Evolutionary conservation across 495 filamentous ascomycete genomes (phyloP), one percentile per base, ranked within the genome.

Genomic region (Podospora conica): DNA sequence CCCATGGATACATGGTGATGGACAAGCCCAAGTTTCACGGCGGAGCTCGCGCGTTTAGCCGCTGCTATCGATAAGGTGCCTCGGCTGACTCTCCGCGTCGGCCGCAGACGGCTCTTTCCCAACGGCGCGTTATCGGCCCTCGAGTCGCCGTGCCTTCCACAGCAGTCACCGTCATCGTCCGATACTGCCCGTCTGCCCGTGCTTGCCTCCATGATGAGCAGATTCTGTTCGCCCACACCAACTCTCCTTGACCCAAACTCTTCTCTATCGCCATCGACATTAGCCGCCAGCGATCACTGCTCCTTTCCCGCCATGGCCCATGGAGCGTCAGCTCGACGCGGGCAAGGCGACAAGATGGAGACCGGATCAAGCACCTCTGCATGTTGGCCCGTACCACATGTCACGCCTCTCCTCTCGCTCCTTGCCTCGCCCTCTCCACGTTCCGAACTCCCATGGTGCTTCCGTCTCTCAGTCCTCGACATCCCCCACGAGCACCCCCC

Each of bases 21-120:
- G n/a, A n/a, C n/a, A n/a, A n/a, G 5, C 53, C 53, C 4, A 21
- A n/a, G 18, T 18, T 18, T 5, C 61, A 22, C 61, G 28, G 53
- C 54, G 10, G n/a, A 22, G 12, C 10, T 18, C 21, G 24, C 48
- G 40, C 40, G 58, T 65, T 70, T 68, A 70, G 65, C 65, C 61
- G 63, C 40, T 48, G 40, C 68, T 62, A 67, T 65, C 59, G 62
- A 60, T 59, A 65, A 63, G 65, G 20, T 18, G 7, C 23, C 59
- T 48, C 25, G 15, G 18, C 18, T 48, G 40, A 48, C 40, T 48
- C 40, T 48, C 40, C 15, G 40, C 9, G 40, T 48, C 18, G 40
- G 6, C 40, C 40, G 40, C 40, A 48, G 40, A 48, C 40, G 40
- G 40, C 40, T 48, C 40, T 48, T 48, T 48, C 24, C 55, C 29